These are phyloP conservation scores for Symbiodinium pilosum DNA, from an alignment of 73 alveolate genomes.

Conservation along the genomic window DNA sequence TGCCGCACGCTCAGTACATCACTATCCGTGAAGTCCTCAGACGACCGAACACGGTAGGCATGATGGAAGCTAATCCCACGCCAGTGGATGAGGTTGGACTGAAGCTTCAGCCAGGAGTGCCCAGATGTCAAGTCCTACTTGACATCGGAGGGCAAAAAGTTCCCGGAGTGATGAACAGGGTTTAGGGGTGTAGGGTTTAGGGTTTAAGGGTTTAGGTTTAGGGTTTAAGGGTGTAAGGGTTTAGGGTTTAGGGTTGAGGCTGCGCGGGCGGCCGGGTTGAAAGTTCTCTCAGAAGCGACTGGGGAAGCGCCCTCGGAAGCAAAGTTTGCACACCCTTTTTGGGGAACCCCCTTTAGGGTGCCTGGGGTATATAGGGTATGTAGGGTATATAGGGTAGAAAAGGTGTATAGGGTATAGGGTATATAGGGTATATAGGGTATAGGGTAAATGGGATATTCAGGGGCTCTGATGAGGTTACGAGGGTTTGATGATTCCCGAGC, in stretches of 20 bases:
- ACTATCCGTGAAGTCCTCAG: slow-evolving; percentile 97
- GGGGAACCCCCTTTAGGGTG: no score
- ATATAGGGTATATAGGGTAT: background rate
- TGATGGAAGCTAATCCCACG: slow-evolving; percentile 96
- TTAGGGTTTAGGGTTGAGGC: background rate
- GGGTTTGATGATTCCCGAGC: background rate
- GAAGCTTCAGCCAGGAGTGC: background rate
- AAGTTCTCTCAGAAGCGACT: no score
- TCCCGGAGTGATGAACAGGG: background rate
- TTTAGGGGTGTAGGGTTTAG: background rate
- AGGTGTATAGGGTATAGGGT: background rate
- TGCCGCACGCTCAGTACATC: no score
- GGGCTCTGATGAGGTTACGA: background rate
- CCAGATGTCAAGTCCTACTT: no score
- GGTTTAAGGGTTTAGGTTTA: background rate
- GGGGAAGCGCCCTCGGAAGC: no score
- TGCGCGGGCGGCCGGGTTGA: background rate
- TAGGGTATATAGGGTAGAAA: no score
- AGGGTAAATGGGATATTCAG: background rate
- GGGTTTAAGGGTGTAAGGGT: background rate
- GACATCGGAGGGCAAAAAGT: background rate
- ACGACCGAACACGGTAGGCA: slow-evolving; percentile 98
- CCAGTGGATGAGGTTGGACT: background rate
- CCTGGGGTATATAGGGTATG: no score
- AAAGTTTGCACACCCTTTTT: no score